Base-by-base conservation (phyloP, 805 yeast species). In the Brettanomyces sp. region DNA sequence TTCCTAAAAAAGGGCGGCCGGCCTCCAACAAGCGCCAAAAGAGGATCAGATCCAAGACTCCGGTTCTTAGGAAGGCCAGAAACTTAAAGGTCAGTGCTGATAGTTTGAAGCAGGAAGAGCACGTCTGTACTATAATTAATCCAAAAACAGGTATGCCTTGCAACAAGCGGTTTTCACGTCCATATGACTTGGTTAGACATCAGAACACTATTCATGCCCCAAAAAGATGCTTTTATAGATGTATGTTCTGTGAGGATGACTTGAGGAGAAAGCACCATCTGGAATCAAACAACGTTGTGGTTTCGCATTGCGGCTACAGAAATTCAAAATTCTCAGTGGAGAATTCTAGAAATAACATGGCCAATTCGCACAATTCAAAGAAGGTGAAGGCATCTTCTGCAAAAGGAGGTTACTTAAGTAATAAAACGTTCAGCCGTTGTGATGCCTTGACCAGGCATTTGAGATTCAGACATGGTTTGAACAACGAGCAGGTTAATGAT, bases 181-280 rank as follows among this genome's bases (percentile, higher is more conserved):
- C 96, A 18, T 91, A 91, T 61, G 99, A 91, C 68, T 72, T 91
- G 58, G 84, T 90, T 24, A 78, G 99, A 56, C 99, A 91, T 64
- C 96, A 91, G 64, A 95, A 91, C 58, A 93, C 98, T 0, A 90
- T 91, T 45, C 99, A 91, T 63, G 93, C 97, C 1, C 74, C 85
- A 42, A 84, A 82, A 61, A 84, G 91, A 65, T 85, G 85, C 56
- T 79, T 84, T 42, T 93, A 82, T 70, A 80, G 85, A 60, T 91
- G 99, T 64, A 80, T 80, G 54, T 80, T 84, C 40, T 91, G 99
- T 67, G 93, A 85, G 47, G 82, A 77, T 54, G 80, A 76, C 53
- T 72, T 80, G 49, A 76, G 79, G 28, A 62, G 67, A 41, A 62
- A 57, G 44, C 57, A 65, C 45, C 51, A 67, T 60, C 32, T 78